phyloP scores from a whole-genome alignment of 2,329 filamentous ascomycete species.

The Aspergillus sp. region DNA sequence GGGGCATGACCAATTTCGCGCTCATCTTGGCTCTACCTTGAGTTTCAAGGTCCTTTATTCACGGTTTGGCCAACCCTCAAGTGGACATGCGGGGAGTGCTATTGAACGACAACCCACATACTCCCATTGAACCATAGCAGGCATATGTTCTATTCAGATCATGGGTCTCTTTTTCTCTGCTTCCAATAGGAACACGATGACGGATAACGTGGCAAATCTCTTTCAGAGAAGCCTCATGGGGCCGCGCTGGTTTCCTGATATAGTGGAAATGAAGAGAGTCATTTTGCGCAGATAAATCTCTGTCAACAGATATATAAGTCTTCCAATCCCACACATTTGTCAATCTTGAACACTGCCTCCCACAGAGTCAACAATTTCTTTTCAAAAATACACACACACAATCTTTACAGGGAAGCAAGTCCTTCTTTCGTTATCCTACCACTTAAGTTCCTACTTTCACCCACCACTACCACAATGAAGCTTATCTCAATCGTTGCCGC shows the following conservation, averaged over 20 bases:
- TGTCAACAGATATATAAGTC: neutral
- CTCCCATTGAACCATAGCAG: neutral
- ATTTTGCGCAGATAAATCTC: neutral
- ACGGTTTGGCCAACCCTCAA: neutral
- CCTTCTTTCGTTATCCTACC: neutral
- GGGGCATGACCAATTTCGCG: neutral
- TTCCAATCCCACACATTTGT: neutral
- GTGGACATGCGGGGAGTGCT: neutral
- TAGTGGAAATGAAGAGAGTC: neutral
- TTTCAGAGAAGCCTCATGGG: neutral
- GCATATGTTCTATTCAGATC: constrained; percentile 8
- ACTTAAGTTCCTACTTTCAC: constrained; percentile 15
- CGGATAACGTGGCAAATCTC: constrained; percentile 15
- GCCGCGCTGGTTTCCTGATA: neutral
- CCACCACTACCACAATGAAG: constrained; percentile 51
- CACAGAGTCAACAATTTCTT: neutral
- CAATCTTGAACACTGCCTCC: neutral
- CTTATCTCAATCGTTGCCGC: constrained; percentile 48
- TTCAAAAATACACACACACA: neutral
- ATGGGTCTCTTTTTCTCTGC: neutral
- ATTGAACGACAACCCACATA: constrained; percentile 1
- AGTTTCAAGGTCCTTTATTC: constrained; percentile 4
- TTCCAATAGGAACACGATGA: constrained; percentile 8
- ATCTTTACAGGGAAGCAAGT: neutral
- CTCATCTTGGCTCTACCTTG: neutral